Base-by-base conservation (phyloP, 371 early-diverging fungal genomes). In the Actinomortierella wolfii region DNA sequence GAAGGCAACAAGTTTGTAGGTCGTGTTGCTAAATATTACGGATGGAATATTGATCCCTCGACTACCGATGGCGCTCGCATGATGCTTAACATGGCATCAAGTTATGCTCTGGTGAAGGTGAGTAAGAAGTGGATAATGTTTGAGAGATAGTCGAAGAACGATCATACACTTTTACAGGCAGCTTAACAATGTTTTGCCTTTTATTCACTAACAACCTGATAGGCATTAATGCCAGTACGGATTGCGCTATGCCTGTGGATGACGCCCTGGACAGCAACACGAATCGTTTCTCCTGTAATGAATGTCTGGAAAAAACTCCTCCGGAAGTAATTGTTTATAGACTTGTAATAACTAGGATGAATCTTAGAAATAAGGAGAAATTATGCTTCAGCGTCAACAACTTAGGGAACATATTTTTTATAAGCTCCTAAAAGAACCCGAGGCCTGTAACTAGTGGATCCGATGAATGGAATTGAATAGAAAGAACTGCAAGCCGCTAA, bases 41-140 rank as follows among this genome's bases (percentile, higher is more conserved):
- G 88, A 1, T 85, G 79, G 64, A 66, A 81, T 14, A 9, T 70
- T 14, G 71, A 70, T 63, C 80, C 39, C 29, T 83, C 43, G 76
- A 73, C 26, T 24, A 73, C 3, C 61, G 84, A 73, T 21, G 76
- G 76, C 13, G 85, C 85, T 53, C 76, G 81, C 0, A 78, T 81
- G 34, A 86, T 94, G 80, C 61, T 92, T 25, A 82, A 94, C 68
- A 62, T 93, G 78, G 92, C 91, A 0, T 86, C 92, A 0, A 80
- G 88, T 18, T 96, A 96, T 69, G 91, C 89, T 17, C 66, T 94
- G 18, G 92, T 94, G 50, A 96, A 96, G 82, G 83, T 83, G 73
- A 63, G 29, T 49, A 77, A 23, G 4, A 15, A n/a, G n/a, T n/a
- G n/a, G n/a, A n/a, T n/a, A n/a, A n/a, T n/a, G n/a, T n/a, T n/a